Percentiles rank a stretch among this genome's conserved stretches.
phyloP scores from a whole-genome alignment of 441 rosid species.

The Croton laevigatus region DNA sequence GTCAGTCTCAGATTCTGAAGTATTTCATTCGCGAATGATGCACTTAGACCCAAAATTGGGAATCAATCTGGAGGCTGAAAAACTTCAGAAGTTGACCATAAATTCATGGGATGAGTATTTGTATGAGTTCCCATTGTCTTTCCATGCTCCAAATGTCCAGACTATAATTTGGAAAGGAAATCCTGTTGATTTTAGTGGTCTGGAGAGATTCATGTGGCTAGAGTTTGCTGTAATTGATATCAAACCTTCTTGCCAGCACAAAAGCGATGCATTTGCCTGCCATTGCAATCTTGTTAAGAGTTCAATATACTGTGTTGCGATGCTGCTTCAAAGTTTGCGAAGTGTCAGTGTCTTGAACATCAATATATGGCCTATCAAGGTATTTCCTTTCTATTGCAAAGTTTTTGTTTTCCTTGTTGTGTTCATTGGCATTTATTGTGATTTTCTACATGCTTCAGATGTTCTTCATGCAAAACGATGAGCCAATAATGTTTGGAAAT shows the following conservation, averaged over 20 bases:
- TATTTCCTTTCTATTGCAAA: not conserved
- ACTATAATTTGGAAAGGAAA: conserved; percentile 20
- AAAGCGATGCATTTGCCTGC: conserved; percentile 7
- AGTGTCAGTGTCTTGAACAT: conserved; percentile 13
- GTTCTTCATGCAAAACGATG: conserved; percentile 20
- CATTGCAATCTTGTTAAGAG: conserved; percentile 22
- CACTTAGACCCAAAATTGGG: too few relatives aligned
- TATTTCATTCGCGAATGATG: not conserved
- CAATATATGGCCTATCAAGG: conserved; percentile 26
- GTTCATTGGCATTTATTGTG: not conserved
- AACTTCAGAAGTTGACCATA: conserved; percentile 7
- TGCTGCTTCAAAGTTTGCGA: conserved; percentile 18
- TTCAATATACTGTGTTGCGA: conserved; percentile 15
- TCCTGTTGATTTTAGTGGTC: conserved; percentile 22
- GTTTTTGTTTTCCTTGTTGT: not conserved
- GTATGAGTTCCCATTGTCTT: conserved; percentile 5
- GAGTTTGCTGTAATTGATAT: conserved; percentile 12
- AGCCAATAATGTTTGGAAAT: conserved; percentile 10
- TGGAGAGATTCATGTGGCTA: conserved; percentile 15
- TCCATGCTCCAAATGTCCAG: conserved; percentile 13
- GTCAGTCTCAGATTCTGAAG: conserved; percentile 16
- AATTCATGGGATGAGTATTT: conserved; percentile 10
- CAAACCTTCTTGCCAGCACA: conserved; percentile 23
- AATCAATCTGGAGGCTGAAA: conserved; percentile 6
- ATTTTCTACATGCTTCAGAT: conserved; percentile 8